Conservation (phyloP, 257 asterid genomes). For the Haberlea rhodopensis region DNA sequence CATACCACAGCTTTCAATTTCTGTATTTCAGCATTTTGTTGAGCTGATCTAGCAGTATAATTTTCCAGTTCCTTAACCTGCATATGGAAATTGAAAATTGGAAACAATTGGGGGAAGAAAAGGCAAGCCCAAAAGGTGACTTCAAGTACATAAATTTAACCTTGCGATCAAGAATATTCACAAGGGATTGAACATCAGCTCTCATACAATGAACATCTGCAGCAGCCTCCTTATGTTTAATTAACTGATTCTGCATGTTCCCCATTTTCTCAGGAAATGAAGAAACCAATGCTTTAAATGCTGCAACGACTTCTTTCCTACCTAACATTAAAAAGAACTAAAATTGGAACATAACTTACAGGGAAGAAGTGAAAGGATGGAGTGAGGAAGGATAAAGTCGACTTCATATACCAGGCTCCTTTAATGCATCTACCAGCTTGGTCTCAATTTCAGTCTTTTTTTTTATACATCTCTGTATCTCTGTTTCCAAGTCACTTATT, state of each 20-base stretch:
- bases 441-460: constrained; percentile 52
- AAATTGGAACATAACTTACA: constrained; percentile 16
- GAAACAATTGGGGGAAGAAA: constrained; percentile 17
- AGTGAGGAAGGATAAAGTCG: constrained; percentile 10
- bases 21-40: constrained; percentile 62
- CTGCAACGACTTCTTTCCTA: constrained; percentile 78
- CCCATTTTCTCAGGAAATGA: constrained; percentile 94
- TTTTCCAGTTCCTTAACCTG: constrained; percentile 73
- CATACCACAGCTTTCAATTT: constrained; percentile 73
- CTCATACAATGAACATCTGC: constrained; percentile 68
- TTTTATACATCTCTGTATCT: constrained; percentile 52
- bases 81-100: constrained; percentile 15
- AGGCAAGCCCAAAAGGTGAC: constrained; percentile 13
- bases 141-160: constrained; percentile 36
- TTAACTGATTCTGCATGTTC: constrained; percentile 77
- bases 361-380: not conserved
- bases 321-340: constrained; percentile 46
- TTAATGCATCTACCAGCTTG: constrained; percentile 72
- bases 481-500: constrained; percentile 65
- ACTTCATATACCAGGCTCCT: constrained; percentile 65
- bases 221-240: constrained; percentile 77
- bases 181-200: constrained; percentile 72
- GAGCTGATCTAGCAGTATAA: constrained; percentile 59
- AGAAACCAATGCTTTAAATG: constrained; percentile 75
- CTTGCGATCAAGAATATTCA: constrained; percentile 64